A percentile compares a stretch with the other conserved stretches of the same genome.
These are phyloP conservation scores for Ophiocordyceps robertsii DNA, from an alignment of 2,329 filamentous ascomycete genomes.

Conservation along the genomic window DNA sequence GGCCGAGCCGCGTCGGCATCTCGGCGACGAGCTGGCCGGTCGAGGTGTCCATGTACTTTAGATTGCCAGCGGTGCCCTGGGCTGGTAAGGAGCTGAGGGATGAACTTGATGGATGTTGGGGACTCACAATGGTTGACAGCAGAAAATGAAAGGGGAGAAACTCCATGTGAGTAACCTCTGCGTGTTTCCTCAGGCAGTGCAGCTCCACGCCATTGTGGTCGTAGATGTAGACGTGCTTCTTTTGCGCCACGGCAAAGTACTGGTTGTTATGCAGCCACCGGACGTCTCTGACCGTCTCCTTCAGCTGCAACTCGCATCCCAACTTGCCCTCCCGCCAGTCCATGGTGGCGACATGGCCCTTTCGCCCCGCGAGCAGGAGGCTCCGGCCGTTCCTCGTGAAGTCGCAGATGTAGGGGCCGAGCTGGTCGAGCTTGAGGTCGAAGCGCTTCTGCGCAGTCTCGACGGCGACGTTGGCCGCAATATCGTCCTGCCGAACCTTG, in stretches of 20 bases:
- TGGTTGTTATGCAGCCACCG: slow-evolving; percentile 93
- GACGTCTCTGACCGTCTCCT: slow-evolving; percentile 79
- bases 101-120: no score
- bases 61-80: slow-evolving; percentile 62
- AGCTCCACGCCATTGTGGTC: slow-evolving; percentile 82
- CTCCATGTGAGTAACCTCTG: slow-evolving; percentile 86
- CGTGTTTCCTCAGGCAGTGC: slow-evolving; percentile 79
- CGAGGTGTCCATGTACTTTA: slow-evolving; percentile 92
- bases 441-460: slow-evolving; percentile 89
- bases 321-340: slow-evolving; percentile 90
- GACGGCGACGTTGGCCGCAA: slow-evolving; percentile 57
- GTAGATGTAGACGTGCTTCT: slow-evolving; percentile 95
- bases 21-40: slow-evolving; percentile 84
- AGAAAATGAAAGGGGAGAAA: slow-evolving; percentile 96
- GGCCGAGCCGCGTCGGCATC: slow-evolving; percentile 70
- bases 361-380: slow-evolving; percentile 72
- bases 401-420: slow-evolving; percentile 80
- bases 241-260: slow-evolving; percentile 88
- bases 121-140: slow-evolving; percentile 65
- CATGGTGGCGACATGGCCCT: slow-evolving; percentile 92
- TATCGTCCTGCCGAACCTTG: slow-evolving; percentile 81
- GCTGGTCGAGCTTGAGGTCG: slow-evolving; percentile 66
- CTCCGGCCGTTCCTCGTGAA: slow-evolving; percentile 85
- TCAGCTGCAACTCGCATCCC: slow-evolving; percentile 80
- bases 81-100: background rate